Evolutionary conservation across 768 basidiomycete genomes (phyloP), one percentile per base, ranked within the genome.

Genomic region (Pulveroboletus sp.): DNA sequence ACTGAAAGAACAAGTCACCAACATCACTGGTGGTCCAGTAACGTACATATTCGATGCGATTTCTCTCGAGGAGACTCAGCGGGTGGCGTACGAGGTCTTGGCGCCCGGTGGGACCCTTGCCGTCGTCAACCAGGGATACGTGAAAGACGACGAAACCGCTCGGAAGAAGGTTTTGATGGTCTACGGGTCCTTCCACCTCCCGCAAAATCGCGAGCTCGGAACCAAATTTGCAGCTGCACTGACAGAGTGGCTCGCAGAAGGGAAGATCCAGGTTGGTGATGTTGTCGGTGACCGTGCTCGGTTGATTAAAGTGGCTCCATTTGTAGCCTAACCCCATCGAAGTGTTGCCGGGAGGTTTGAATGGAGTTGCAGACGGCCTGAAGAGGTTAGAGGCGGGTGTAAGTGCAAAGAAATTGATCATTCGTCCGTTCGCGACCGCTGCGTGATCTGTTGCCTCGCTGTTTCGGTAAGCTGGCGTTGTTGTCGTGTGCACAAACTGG

Each of bases 321-420:
- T 43, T 40, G 26, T 39, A 70, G 73, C 72, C 74, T 1, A 71
- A 69, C 47, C 54, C 55, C 32, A 57, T 71, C 9, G 71, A 75
- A 47, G 64, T 73, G 8, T 46, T 77, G 14, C 63, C 65, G 0
- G 60, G 62, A 21, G 74, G 76, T 0, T 49, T 76, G n/a, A 57
- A 57, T 1, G 73, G 68, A 1, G 57, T 76, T 8, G 49, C 46
- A 0, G 58, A 48, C 32, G 72, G 67, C 4, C 37, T 77, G 43
- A 55, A 64, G 36, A 56, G 57, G 39, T 38, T 76, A 43, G 57
- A 59, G 50, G 46, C 45, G 1, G 62, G 70, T 6, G 51, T 74
- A 4, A 76, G 72, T 39, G 74, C 65, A 4, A 61, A 59, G 24
- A 77, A 75, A 57, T 42, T 76, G 13, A 55, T 77, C 7, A 65